Evolutionary conservation across 306 rosid species (phyloP).

Genomic region (Dryas alaskensis): DNA sequence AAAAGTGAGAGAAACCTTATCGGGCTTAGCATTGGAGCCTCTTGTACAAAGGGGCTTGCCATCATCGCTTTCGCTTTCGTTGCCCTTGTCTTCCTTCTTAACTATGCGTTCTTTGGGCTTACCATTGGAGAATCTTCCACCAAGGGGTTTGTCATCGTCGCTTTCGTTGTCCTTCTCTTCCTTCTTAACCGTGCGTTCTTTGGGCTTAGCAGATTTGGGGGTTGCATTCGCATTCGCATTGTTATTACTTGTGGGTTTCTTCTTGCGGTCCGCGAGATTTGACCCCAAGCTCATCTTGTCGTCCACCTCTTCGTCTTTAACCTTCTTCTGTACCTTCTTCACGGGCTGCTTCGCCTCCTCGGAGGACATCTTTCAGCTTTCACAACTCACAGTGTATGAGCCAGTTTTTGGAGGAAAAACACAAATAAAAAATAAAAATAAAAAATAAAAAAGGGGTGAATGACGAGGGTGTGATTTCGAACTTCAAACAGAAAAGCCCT

Average conservation of each 20-base stretch:
- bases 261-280: slow-evolving; percentile 23
- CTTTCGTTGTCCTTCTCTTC: not conserved
- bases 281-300: slow-evolving; percentile 32
- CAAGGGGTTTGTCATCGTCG: slow-evolving; percentile 2
- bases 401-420: not conserved
- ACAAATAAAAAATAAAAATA: not conserved
- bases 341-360: slow-evolving; percentile 46
- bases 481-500: not conserved
- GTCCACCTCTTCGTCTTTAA: slow-evolving; percentile 29
- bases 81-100: slow-evolving; percentile 41
- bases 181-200: not conserved
- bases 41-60: slow-evolving; percentile 28
- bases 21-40: slow-evolving; percentile 28
- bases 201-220: not conserved
- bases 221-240: slow-evolving; percentile 14
- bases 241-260: slow-evolving; percentile 29
- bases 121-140: not conserved
- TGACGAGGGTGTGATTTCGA: slow-evolving; percentile 1
- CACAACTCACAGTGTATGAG: too few relatives aligned
- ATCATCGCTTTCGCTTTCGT: slow-evolving; percentile 25
- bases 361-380: slow-evolving; percentile 42
- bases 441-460: not conserved
- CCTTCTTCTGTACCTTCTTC: slow-evolving; percentile 26
- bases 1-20: slow-evolving; percentile 38
- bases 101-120: slow-evolving; percentile 21